These are phyloP conservation scores for Pisolithus marmoratus DNA, from an alignment of 768 basidiomycete species.

Conservation along the genomic window DNA sequence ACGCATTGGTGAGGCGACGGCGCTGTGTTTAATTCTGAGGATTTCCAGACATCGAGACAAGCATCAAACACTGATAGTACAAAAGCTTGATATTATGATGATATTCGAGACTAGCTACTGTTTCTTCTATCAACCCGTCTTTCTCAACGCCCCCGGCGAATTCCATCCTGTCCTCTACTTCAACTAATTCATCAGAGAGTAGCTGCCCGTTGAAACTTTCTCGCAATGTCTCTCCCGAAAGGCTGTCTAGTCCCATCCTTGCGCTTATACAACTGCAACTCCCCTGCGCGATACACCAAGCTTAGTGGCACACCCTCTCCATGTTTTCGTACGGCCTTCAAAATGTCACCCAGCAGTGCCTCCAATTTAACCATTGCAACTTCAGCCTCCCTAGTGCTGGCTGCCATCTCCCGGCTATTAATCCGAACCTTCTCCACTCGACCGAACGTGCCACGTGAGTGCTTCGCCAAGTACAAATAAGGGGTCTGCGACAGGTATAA, in stretches of 20 bases:
- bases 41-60: too few species aligned
- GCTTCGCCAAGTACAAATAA: constrained; percentile 54
- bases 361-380: constrained; percentile 22
- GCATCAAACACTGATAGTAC: too few species aligned
- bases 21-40: too few species aligned
- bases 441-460: constrained; percentile 49
- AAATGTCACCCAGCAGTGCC: constrained; percentile 32
- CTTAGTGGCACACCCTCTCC: constrained; percentile 50
- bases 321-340: constrained; percentile 43
- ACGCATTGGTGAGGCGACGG: too few species aligned
- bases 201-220: constrained; percentile 12
- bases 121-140: too few species aligned
- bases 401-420: constrained; percentile 22
- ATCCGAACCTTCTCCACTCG: constrained; percentile 42
- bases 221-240: constrained; percentile 14
- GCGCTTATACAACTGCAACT: constrained; percentile 47
- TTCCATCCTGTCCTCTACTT: too few species aligned
- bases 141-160: too few species aligned
- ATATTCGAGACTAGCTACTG: too few species aligned
- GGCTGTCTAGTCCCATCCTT: constrained; percentile 21
- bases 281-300: constrained; percentile 43
- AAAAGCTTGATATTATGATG: too few species aligned
- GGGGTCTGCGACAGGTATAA: constrained; percentile 65
- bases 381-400: constrained; percentile 15
- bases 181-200: too few species aligned